phyloP scores from a whole-genome alignment of 805 yeast genomes.

The Phaffomyces opuntiae region DNA sequence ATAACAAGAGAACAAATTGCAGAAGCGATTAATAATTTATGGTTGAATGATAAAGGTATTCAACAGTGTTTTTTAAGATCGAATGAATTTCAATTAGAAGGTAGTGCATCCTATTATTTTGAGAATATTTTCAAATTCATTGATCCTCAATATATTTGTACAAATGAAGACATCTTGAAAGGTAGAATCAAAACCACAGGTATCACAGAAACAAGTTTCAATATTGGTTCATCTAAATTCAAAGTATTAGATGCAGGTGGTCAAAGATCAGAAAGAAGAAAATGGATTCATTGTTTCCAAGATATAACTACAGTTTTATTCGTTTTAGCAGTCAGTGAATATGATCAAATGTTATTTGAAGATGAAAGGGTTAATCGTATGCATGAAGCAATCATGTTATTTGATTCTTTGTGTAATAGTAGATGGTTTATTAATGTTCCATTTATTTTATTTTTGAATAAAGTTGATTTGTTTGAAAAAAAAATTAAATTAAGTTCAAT shows the following conservation, averaged over 20 bases:
- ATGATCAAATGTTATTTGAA: conserved; percentile 86
- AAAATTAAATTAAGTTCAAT: conserved; percentile 66
- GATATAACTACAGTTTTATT: conserved; percentile 82
- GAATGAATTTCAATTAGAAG: conserved; percentile 79
- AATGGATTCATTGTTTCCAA: conserved; percentile 94
- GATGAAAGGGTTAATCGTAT: conserved; percentile 85
- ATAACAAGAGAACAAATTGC: conserved; percentile 52
- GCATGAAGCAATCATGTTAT: conserved; percentile 81
- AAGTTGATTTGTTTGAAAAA: conserved; percentile 71
- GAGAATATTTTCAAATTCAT: conserved; percentile 63
- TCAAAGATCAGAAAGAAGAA: conserved; percentile 82
- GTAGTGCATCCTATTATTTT: conserved; percentile 76
- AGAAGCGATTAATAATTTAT: conserved; percentile 56
- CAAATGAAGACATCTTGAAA: conserved; percentile 76
- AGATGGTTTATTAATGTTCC: conserved; percentile 83
- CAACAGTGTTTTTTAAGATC: conserved; percentile 48
- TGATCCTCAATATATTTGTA: conserved; percentile 56
- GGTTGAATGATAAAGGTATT: conserved; percentile 69
- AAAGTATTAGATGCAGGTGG: conserved; percentile 95
- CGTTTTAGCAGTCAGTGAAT: conserved; percentile 86
- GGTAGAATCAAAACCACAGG: conserved; percentile 97
- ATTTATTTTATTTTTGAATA: conserved; percentile 82
- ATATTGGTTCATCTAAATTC: conserved; percentile 57
- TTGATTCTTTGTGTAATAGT: conserved; percentile 78
- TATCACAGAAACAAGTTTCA: conserved; percentile 78